Evolutionary conservation across 257 asterid genomes (phyloP).

Genomic region (Cynanchum wilfordii): DNA sequence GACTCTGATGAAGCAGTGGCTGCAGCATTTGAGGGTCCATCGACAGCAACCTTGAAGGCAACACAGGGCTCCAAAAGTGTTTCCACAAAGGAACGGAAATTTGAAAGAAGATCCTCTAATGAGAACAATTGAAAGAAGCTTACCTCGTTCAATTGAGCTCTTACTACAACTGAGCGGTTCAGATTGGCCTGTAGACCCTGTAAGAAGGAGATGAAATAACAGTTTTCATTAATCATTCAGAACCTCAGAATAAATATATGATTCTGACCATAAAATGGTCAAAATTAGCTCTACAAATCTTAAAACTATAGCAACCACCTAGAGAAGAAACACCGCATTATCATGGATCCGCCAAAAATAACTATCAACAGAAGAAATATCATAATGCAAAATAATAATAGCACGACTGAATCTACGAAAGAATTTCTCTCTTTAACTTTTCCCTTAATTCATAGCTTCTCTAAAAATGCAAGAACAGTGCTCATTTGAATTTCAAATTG

Average conservation of each 20-base stretch:
- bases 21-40: conserved; percentile 43
- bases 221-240: background rate
- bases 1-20: conserved; percentile 35
- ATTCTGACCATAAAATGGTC: background rate
- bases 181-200: conserved; percentile 49
- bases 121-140: conserved; percentile 28
- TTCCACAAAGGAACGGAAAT: conserved; percentile 24
- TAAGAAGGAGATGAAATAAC: conserved; percentile 18
- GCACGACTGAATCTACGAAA: background rate
- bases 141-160: conserved; percentile 63
- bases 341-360: background rate
- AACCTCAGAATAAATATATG: background rate
- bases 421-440: background rate
- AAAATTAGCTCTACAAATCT: background rate
- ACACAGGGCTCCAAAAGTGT: conserved; percentile 30
- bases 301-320: background rate
- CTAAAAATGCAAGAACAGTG: background rate
- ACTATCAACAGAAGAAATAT: background rate
- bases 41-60: conserved; percentile 59
- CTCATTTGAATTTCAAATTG: background rate
- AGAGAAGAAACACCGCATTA: background rate
- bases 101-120: conserved; percentile 26
- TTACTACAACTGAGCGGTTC: conserved; percentile 43
- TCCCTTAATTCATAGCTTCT: background rate
- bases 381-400: background rate